Conservation (phyloP, 345 rosid genomes). For the Excoecaria cochinchinensis region DNA sequence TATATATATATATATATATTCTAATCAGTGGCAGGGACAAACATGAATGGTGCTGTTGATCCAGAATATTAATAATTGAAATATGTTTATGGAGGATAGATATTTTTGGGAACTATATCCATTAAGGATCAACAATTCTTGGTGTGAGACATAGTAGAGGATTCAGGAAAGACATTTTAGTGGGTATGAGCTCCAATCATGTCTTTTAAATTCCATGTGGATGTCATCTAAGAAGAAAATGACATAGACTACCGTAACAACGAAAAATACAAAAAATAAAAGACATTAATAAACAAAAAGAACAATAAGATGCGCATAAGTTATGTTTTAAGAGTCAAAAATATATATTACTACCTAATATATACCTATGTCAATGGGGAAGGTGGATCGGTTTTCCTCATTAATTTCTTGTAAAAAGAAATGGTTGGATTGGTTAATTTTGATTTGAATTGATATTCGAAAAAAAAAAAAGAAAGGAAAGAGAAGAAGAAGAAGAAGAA, state of each 20-base stretch:
- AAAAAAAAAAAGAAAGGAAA: too few relatives aligned
- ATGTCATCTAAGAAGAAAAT: conserved; percentile 12
- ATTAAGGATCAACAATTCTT: background rate
- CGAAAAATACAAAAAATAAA: background rate
- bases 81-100: background rate
- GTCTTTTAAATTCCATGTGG: background rate
- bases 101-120: background rate
- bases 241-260: background rate
- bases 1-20: too few relatives aligned
- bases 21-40: too few relatives aligned
- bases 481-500: too few relatives aligned
- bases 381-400: background rate
- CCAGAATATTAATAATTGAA: too few relatives aligned
- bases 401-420: background rate
- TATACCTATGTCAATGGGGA: background rate
- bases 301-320: background rate
- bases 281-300: background rate
- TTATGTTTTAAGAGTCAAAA: too few relatives aligned
- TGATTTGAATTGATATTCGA: too few relatives aligned
- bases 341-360: background rate
- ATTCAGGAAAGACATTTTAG: background rate
- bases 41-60: too few relatives aligned
- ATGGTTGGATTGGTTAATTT: conserved; percentile 4
- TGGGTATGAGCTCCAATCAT: background rate
- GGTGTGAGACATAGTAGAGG: background rate